Evolutionary conservation across 345 rosid genomes (phyloP).

Genomic region (Brassica napus): Da-Ae NC_063440.1:18627501-18628000

Average conservation of each 20-base stretch:
- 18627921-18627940: neutral
- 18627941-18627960: conserved; percentile 58
- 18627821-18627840: neutral
- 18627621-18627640: neutral
- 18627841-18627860: neutral
- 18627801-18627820: neutral
- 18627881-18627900: neutral
- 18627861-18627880: neutral
- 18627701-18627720: neutral
- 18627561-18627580: conserved; percentile 71
- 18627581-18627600: conserved; percentile 42
- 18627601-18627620: neutral
- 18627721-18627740: neutral
- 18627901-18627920: neutral
- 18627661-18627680: neutral
- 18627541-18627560: conserved; percentile 85
- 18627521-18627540: conserved; percentile 80
- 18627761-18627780: neutral
- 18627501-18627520: conserved; percentile 79
- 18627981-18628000: conserved; percentile 89
- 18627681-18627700: neutral
- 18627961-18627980: conserved; percentile 99
- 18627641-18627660: neutral
- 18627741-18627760: neutral
- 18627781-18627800: neutral